Evolutionary conservation across 2,329 filamentous ascomycete species (phyloP).

Genomic region (Sordariomycetes sp.): DNA sequence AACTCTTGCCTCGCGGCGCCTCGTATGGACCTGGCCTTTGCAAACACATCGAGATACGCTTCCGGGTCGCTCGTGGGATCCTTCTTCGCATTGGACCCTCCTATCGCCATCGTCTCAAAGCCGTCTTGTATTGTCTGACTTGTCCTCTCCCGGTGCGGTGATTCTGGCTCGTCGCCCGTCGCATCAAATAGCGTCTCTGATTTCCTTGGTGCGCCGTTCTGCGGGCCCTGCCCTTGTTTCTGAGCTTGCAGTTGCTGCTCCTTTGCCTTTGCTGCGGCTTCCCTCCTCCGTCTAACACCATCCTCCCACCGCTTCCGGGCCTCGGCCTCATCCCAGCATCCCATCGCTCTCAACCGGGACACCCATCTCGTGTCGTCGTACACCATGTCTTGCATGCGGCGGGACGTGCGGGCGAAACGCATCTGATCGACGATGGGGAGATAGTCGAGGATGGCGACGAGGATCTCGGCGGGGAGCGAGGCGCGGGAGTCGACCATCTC

Average conservation of each 20-base stretch:
- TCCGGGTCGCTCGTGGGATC: conserved; percentile 49
- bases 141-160: conserved; percentile 52
- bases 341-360: conserved; percentile 74
- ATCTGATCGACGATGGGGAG: conserved; percentile 79
- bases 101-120: conserved; percentile 68
- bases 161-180: conserved; percentile 59
- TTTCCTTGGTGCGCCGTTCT: background rate
- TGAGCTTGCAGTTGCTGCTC: too few species aligned
- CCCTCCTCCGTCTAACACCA: conserved; percentile 49
- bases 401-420: conserved; percentile 74
- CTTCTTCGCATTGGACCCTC: conserved; percentile 16
- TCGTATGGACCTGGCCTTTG: conserved; percentile 65
- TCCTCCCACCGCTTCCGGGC: conserved; percentile 76
- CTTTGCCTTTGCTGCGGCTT: conserved; percentile 28
- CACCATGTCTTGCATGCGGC: conserved; percentile 91
- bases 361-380: conserved; percentile 98
- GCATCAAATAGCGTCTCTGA: conserved; percentile 65
- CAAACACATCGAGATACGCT: conserved; percentile 59
- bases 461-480: conserved; percentile 82
- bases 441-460: conserved; percentile 82
- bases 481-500: conserved; percentile 74
- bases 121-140: conserved; percentile 44
- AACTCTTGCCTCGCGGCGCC: conserved; percentile 85
- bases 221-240: conserved; percentile 8
- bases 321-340: conserved; percentile 83